Evolutionary conservation across 2,329 filamentous ascomycete species (phyloP), one percentile per base, ranked within the genome.

Genomic region (Magnaporthiopsis rhizophila): DNA sequence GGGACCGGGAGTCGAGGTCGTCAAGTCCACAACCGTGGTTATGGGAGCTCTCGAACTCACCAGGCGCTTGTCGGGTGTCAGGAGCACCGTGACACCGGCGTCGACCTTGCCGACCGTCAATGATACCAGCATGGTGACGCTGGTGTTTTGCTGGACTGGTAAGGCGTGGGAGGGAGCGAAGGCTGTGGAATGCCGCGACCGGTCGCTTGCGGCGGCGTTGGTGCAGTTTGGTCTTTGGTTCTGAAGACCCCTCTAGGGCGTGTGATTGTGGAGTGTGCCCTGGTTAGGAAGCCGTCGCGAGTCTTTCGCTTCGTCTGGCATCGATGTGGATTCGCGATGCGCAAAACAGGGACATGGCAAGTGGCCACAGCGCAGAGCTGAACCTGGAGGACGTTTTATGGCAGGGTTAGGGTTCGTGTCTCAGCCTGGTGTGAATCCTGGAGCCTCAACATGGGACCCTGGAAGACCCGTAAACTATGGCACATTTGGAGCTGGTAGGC

Each of bases 81-180:
- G 81, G 64, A 99, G 88, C 67, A 99, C 95, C 62, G 95, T 96
- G 74, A 99, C 94, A 78, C 95, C 95, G 72, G 95, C 95, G 79
- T 99, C 95, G 79, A 99, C 95, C 82, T 99, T 99, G 82, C 95
- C 95, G 78, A 99, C 95, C 62, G 94, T 98, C 75, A 99, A 85
- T 69, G 95, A 98, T 79, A 99, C 91, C 74, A 98, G 85, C 95
- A 99, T 98, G 62, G 75, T 83, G 70, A 64, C 64, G 64, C 24
- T 45, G 3, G 13, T 34, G 5, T 26, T 26, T 21, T 26, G 18
- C 45, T 53, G 21, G 38, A 24, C 45, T 53, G n/a, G 8, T 53
- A 21, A 53, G n/a, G 21, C 45, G 45, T 8, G 18, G 1, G 21
- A 53, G 45, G 18, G 45, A 8, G 45, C 21, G n/a, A 21, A 53